A percentile compares a stretch with the other conserved stretches of the same genome.
Conservation (phyloP, 2,329 filamentous ascomycete genomes). For the Penicillium sp. region DNA sequence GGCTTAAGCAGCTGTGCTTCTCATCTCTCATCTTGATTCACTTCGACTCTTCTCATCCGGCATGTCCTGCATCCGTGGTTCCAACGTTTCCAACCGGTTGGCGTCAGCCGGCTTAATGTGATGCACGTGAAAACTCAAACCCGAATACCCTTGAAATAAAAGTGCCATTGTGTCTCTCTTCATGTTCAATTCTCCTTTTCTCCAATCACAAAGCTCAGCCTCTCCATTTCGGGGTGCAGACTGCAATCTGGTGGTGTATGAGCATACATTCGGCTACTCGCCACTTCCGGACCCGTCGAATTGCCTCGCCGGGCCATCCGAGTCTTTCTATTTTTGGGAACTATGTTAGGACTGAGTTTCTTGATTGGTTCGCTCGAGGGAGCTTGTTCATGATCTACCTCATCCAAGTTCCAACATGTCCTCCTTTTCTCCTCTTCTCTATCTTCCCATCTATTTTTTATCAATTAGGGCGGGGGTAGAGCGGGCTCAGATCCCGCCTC, state of each 20-base stretch:
- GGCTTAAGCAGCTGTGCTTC: slow-evolving; percentile 30
- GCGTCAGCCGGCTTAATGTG: neutral
- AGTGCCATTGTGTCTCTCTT: neutral
- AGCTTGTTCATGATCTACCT: neutral
- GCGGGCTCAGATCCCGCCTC: neutral
- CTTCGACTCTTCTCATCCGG: neutral
- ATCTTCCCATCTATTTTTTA: neutral
- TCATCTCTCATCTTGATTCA: neutral
- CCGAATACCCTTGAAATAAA: neutral
- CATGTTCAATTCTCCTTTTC: slow-evolving; percentile 8
- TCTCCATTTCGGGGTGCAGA: no score
- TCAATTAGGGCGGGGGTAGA: slow-evolving; percentile 1
- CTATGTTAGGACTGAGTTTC: neutral
- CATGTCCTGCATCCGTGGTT: neutral
- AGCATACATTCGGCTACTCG: slow-evolving; percentile 3
- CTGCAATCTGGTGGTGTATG: slow-evolving; percentile 3
- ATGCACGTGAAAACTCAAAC: neutral
- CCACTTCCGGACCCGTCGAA: slow-evolving; percentile 4
- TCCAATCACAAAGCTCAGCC: neutral
- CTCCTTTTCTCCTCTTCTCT: neutral
- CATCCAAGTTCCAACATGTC: neutral
- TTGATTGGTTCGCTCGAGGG: neutral
- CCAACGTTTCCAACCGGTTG: neutral
- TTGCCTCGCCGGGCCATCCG: neutral
- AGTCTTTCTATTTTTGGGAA: slow-evolving; percentile 1